A percentile compares a stretch with the other conserved stretches of the same genome.
Conservation (phyloP, 768 basidiomycete genomes). For the Lentinula aciculospora region DNA sequence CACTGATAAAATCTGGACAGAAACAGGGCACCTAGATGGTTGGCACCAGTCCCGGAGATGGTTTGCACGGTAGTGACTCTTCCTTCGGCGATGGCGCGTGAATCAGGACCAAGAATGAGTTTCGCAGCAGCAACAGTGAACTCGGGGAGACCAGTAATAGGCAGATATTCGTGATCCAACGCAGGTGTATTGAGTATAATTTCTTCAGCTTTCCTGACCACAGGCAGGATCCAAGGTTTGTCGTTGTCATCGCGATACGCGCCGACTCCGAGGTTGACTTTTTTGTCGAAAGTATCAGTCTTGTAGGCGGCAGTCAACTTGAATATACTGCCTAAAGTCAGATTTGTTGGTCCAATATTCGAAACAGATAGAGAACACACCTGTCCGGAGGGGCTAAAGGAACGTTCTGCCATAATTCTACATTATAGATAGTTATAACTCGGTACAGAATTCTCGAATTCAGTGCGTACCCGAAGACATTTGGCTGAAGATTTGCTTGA, state of each 20-base stretch:
- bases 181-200: constrained; percentile 61
- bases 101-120: constrained; percentile 72
- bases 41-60: constrained; percentile 93
- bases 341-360: constrained; percentile 4
- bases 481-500: constrained; percentile 56
- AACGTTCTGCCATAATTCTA: constrained; percentile 72
- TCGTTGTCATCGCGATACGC: constrained; percentile 86
- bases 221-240: constrained; percentile 91
- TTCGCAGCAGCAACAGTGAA: constrained; percentile 80
- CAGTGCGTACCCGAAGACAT: constrained; percentile 51
- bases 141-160: constrained; percentile 82
- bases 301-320: constrained; percentile 89
- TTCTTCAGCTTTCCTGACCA: constrained; percentile 81
- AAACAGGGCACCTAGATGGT: constrained; percentile 89
- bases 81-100: constrained; percentile 62
- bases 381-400: constrained; percentile 85
- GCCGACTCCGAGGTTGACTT: constrained; percentile 91
- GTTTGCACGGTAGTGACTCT: constrained; percentile 85
- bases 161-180: constrained; percentile 89
- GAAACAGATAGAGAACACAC: constrained; percentile 28
- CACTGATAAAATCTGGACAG: constrained; percentile 77
- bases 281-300: constrained; percentile 64
- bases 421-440: not conserved
- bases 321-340: constrained; percentile 60
- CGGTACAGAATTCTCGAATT: not conserved